Base-by-base conservation (phyloP, 2,329 filamentous ascomycete genomes). In the Xylaria sp. region DNA sequence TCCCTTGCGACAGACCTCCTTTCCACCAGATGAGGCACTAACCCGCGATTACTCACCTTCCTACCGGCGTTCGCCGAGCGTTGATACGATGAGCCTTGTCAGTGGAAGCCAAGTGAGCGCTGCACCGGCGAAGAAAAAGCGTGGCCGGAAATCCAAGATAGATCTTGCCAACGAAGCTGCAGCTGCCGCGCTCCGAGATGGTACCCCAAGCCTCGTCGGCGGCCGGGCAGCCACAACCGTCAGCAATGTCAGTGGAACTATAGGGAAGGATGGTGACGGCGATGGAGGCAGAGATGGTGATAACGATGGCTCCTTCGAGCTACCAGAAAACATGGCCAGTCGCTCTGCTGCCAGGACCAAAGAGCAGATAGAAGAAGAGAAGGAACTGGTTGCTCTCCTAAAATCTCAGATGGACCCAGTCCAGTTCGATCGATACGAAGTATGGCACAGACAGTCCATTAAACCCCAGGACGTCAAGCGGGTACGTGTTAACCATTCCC, bases 1-100 rank as follows among this genome's bases (percentile, higher is more conserved):
- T 72, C 91, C 91, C 1, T 87, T 96, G 1, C 91, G 93, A 48
- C 92, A 94, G 76, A 94, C 93, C 4, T 94, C 92, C 0, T 96
- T 94, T 77, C 91, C 92, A 0, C 92, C 92, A 31, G 90, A 89
- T 67, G 83, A 88, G 67, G 69, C 75, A 0, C 67, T 72, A 6
- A 41, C 64, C 25, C 73, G 71, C 63, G 80, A 80, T 41, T 80
- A 84, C 25, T 89, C 87, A 2, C 85, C 88, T 0, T 86, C 86
- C 49, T 83, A 81, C 72, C 84, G 84, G 20, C 87, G 91, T 18
- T 92, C 90, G 0, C 91, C 91, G 0, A 92, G 89, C 1, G 83
- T 90, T 60, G 90, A 92, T 67, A 85, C 82, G 9, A 82, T 84
- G 64, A 90, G 87, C 46, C 82, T 89, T 54, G 86, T 90, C 18